A percentile compares a stretch with the other conserved stretches of the same genome.
Evolutionary conservation across 768 basidiomycete genomes (phyloP).

Genomic region (Neoboletus subvelutipes): DNA sequence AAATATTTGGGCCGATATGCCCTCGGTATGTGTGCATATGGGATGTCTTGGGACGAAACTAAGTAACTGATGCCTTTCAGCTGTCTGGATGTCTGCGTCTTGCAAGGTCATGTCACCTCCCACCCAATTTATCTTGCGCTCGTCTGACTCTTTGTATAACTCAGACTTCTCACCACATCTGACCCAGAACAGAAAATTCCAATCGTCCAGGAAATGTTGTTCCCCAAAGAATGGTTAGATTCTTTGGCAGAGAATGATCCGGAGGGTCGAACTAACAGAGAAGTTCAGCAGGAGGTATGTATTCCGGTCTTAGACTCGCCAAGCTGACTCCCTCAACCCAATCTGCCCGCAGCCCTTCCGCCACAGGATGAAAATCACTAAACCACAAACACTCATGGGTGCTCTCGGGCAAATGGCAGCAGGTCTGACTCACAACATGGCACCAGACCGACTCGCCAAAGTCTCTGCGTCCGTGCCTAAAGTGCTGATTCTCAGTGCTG

Average conservation of each 20-base stretch:
- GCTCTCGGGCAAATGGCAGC: conserved; percentile 73
- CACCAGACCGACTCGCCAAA: conserved; percentile 43
- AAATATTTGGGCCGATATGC: conserved; percentile 53
- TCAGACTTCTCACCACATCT: conserved; percentile 35
- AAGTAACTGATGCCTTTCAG: conserved; percentile 29
- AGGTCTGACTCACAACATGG: conserved; percentile 60
- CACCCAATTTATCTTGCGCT: not conserved
- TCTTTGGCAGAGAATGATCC: conserved; percentile 51
- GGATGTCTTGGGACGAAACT: not conserved
- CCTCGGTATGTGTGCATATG: conserved; percentile 49
- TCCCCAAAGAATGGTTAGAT: conserved; percentile 60
- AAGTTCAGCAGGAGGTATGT: conserved; percentile 56
- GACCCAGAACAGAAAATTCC: conserved; percentile 50
- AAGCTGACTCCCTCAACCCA: not conserved
- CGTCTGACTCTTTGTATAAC: conserved; percentile 10
- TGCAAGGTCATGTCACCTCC: conserved; percentile 28
- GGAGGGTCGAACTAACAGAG: conserved; percentile 60
- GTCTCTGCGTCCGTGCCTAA: conserved; percentile 63
- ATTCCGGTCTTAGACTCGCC: not conserved
- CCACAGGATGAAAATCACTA: conserved; percentile 49
- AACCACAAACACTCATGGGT: conserved; percentile 59
- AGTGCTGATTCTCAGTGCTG: conserved; percentile 65
- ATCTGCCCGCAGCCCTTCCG: conserved; percentile 39
- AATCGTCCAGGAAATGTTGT: conserved; percentile 56
- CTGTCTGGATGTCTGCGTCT: conserved; percentile 40